phyloP scores from a whole-genome alignment of 75 land plant species.

The Cupressus sempervirens region DNA sequence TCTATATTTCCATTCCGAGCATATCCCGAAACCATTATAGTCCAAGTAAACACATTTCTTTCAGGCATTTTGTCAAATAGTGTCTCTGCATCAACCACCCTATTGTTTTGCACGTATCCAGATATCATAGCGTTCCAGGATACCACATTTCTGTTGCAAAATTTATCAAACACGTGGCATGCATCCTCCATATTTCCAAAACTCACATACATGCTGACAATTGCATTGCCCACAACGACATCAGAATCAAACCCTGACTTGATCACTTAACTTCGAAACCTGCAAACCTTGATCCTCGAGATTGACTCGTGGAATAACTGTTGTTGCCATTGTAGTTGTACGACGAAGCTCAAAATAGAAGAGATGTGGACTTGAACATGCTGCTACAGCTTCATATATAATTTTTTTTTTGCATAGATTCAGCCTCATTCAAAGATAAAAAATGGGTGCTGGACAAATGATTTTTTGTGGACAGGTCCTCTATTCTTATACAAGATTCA shows the following conservation, averaged over 20 bases:
- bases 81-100: conserved; percentile 13
- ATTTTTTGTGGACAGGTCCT: neutral
- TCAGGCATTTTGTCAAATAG: conserved; percentile 16
- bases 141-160: neutral
- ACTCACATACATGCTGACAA: conserved; percentile 49
- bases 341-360: neutral
- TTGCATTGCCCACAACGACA: conserved; percentile 33
- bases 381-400: too few relatives aligned
- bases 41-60: conserved; percentile 10
- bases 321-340: neutral
- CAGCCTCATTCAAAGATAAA: neutral
- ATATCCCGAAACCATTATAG: conserved; percentile 6
- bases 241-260: conserved; percentile 25
- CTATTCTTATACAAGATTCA: neutral
- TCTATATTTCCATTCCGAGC: conserved; percentile 30
- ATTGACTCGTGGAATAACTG: conserved; percentile 22
- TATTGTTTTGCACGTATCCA: conserved; percentile 20
- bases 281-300: conserved; percentile 22
- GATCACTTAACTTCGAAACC: conserved; percentile 38
- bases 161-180: conserved; percentile 3
- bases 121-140: conserved; percentile 22
- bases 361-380: neutral
- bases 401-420: neutral
- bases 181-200: conserved; percentile 12
- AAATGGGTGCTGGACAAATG: neutral